Percentiles rank a stretch among this genome's conserved stretches.
Evolutionary conservation across 208 protist species (phyloP).

Genomic region (Acanthamoeba sp.): DNA sequence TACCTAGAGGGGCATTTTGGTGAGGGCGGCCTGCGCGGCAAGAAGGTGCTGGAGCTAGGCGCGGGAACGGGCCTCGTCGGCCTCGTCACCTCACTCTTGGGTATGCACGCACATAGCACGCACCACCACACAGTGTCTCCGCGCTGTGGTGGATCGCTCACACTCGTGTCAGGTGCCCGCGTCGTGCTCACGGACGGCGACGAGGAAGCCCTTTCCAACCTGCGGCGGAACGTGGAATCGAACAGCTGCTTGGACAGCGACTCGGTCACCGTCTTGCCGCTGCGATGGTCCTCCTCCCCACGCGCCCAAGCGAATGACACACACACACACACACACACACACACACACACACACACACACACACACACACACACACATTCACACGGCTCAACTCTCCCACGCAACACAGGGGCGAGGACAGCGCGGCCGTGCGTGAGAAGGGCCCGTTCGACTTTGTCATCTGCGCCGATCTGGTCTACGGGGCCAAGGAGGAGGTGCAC

Average conservation of each 20-base stretch:
- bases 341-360: too few species aligned
- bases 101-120: not conserved
- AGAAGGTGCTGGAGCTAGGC: constrained; percentile 7
- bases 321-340: too few species aligned
- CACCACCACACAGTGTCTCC: too few species aligned
- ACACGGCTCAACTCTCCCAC: too few species aligned
- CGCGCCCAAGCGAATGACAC: too few species aligned
- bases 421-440: not conserved
- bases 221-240: not conserved
- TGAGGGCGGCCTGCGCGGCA: not conserved
- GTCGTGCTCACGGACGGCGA: not conserved
- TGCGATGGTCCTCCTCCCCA: not conserved
- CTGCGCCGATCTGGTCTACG: not conserved
- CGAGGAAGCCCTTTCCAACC: not conserved
- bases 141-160: too few species aligned
- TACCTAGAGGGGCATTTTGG: constrained; percentile 2
- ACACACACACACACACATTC: too few species aligned
- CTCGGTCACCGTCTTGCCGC: not conserved
- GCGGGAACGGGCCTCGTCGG: constrained; percentile 15
- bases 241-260: not conserved
- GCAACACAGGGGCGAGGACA: not conserved
- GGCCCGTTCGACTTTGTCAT: not conserved
- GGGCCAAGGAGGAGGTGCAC: not conserved
- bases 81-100: not conserved
- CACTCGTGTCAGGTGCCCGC: not conserved